Percentiles rank a stretch among this genome's conserved stretches.
Evolutionary conservation across 805 yeast species (phyloP).

Genomic region (Tetrapisispora pingtungensis): DNA sequence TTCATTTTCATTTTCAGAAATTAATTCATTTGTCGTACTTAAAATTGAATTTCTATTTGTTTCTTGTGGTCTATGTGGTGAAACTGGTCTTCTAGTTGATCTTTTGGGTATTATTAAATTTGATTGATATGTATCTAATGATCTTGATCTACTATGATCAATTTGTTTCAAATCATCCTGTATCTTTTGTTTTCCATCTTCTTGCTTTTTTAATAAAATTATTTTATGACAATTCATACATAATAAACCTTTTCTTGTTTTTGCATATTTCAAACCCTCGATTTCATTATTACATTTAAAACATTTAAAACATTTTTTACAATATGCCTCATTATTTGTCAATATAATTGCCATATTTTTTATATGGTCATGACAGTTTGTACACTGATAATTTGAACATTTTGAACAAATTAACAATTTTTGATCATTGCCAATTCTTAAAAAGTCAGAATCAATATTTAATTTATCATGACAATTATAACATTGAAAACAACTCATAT

Average conservation of each 20-base stretch:
- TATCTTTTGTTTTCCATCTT: constrained; percentile 22
- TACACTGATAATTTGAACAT: constrained; percentile 74
- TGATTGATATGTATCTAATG: constrained; percentile 3
- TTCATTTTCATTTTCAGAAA: not conserved
- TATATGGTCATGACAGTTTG: constrained; percentile 74
- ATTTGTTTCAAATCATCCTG: not conserved
- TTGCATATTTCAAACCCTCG: constrained; percentile 81
- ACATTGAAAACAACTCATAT: constrained; percentile 82
- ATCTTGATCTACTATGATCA: constrained; percentile 2
- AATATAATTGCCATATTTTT: constrained; percentile 75
- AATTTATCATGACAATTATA: constrained; percentile 68
- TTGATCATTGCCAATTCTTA: constrained; percentile 20
- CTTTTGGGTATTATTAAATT: constrained; percentile 12
- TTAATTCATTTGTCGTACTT: not conserved
- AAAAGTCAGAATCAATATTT: constrained; percentile 79
- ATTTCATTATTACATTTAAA: constrained; percentile 77
- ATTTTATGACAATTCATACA: constrained; percentile 90
- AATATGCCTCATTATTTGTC: constrained; percentile 86
- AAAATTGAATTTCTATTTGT: not conserved
- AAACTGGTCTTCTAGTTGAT: constrained; percentile 16
- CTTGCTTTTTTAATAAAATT: constrained; percentile 62
- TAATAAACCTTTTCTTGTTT: constrained; percentile 85
- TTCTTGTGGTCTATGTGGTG: constrained; percentile 6
- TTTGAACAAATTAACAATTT: constrained; percentile 65
- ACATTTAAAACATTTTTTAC: constrained; percentile 83